Evolutionary conservation across 371 early-diverging fungal species (phyloP).

Genomic region (Mortierella polycephala): DNA sequence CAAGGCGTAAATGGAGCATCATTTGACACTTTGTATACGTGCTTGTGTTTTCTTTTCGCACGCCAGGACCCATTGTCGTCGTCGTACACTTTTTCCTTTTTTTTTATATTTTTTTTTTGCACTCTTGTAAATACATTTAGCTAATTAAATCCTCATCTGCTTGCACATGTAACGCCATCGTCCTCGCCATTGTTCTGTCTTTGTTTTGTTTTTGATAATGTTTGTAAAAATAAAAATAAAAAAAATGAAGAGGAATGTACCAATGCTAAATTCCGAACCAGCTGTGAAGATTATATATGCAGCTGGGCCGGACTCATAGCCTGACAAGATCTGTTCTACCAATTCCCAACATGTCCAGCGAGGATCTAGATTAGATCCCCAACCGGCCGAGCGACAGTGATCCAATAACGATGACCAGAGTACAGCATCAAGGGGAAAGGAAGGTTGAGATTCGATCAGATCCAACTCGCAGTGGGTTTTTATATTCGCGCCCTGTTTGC

Average conservation of each 20-base stretch:
- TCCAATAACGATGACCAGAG: constrained; percentile 43
- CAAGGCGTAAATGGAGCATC: constrained; percentile 9
- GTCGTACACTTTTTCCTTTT: too few relatives aligned
- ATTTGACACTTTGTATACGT: too few relatives aligned
- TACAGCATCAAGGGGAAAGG: constrained; percentile 53
- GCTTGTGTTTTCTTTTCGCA: too few relatives aligned
- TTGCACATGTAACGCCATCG: too few relatives aligned
- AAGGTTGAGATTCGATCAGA: not conserved
- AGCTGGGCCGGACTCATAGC: constrained; percentile 56
- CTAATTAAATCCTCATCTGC: too few relatives aligned
- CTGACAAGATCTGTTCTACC: constrained; percentile 47
- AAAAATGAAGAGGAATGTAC: constrained; percentile 12
- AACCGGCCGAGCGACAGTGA: constrained; percentile 57
- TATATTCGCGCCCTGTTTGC: not conserved
- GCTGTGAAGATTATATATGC: constrained; percentile 40
- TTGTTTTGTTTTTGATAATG: not conserved
- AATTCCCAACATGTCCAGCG: constrained; percentile 49
- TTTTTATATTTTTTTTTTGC: too few relatives aligned
- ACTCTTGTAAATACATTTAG: too few relatives aligned
- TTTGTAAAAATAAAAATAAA: not conserved
- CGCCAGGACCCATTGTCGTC: too few relatives aligned
- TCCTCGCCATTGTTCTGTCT: not conserved
- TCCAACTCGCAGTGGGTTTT: not conserved
- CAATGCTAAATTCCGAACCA: constrained; percentile 52
- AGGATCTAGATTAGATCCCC: constrained; percentile 11